Evolutionary conservation across 2,329 filamentous ascomycete species (phyloP).

Genomic region (Dendrostoma leiphaemia): DNA sequence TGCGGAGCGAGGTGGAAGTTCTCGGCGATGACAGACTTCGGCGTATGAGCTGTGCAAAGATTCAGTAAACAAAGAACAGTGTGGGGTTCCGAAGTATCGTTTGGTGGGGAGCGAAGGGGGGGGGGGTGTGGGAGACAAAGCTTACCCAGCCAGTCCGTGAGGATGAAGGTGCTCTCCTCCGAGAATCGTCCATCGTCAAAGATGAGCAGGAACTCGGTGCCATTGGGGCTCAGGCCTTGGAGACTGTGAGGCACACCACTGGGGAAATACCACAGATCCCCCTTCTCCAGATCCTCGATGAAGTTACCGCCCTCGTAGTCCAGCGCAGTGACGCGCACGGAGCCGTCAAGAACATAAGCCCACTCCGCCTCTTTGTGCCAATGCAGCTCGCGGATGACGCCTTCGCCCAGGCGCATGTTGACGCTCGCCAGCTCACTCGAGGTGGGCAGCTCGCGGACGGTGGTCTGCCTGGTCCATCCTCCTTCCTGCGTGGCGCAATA

Average conservation of each 20-base stretch:
- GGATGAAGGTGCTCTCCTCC: constrained; percentile 66
- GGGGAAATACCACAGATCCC: constrained; percentile 81
- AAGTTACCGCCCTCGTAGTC: constrained; percentile 76
- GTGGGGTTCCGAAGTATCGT: too few relatives aligned
- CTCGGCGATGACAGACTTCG: constrained; percentile 68
- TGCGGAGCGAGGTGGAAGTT: constrained; percentile 74
- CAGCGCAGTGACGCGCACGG: constrained; percentile 69
- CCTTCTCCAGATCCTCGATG: constrained; percentile 72
- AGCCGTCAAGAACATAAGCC: constrained; percentile 71
- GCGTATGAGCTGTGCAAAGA: constrained; percentile 58
- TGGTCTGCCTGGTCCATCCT: constrained; percentile 75
- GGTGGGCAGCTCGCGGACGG: constrained; percentile 60
- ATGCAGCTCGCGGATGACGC: constrained; percentile 73
- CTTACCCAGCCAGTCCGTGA: constrained; percentile 70
- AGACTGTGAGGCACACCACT: constrained; percentile 75
- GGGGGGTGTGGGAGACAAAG: constrained; percentile 1
- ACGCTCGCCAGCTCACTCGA: constrained; percentile 72
- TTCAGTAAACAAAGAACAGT: too few relatives aligned
- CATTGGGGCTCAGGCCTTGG: constrained; percentile 67
- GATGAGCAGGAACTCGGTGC: constrained; percentile 47
- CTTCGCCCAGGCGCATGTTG: constrained; percentile 73
- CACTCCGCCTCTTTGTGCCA: constrained; percentile 82
- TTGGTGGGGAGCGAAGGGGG: too few relatives aligned
- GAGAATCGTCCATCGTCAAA: constrained; percentile 52
- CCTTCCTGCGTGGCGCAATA: constrained; percentile 52